Base-by-base conservation (phyloP, 116 monocot species). In the Posidonia oceanica region DNA sequence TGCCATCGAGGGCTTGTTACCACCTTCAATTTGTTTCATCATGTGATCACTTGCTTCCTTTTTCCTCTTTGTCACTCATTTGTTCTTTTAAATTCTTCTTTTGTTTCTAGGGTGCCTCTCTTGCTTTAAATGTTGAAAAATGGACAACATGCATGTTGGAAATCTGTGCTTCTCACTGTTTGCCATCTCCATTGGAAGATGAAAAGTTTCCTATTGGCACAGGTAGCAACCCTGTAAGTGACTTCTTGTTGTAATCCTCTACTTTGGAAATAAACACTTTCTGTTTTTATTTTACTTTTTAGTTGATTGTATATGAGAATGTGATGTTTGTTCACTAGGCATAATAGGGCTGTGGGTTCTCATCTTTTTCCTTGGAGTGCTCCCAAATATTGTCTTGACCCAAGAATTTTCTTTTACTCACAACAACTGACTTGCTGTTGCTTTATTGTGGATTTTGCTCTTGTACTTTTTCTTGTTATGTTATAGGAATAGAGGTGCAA, bases 221-320 rank as follows among this genome's bases (percentile, higher is more conserved):
- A 64, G 96, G 96, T 75, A 96, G 96, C 87, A 96, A 96, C 75
- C 96, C 96, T 63, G 96, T 96, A 85, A 91, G 96, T 82, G 59
- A 13, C 23, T 73, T 79, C 41, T 60, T 65, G 53, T 67, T 63
- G 4, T 54, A 14, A 8, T n/a, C 7, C 48, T 48, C 11, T 48
- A 12, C 1, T 48, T 48, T 48, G 7, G 48, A 48, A 48, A 48
- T 48, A 12, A 7, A 10, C 7, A 48, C 48, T 48, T 48, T 48
- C 48, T 48, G 29, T 29, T 48, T 5, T 48, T 48, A 48, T 48
- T 10, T 48, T 48, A 10, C 48, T 5, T 7, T 48, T 48, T 48
- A 48, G 48, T 7, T 48, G 48, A 10, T 42, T 42, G 42, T 42
- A 42, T 42, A 42, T 42, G 42, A 42, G 8, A 42, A 42, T 42